phyloP scores from a whole-genome alignment of 306 rosid genomes.

The Casuarina glauca region DNA sequence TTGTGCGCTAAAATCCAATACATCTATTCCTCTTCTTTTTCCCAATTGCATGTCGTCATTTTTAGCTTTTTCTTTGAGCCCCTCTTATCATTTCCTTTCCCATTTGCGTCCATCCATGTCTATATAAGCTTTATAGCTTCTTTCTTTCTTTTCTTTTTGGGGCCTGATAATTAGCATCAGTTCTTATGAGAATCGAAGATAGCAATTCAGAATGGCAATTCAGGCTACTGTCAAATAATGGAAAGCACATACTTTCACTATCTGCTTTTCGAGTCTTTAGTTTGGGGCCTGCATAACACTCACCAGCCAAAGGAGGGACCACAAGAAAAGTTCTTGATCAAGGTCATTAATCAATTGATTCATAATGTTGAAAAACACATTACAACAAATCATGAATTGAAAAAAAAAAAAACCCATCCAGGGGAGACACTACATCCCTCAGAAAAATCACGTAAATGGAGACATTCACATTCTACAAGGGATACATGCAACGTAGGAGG shows the following conservation, averaged over 20 bases:
- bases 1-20: not conserved
- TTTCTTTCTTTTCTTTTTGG: not conserved
- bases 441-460: constrained; percentile 46
- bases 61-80: not conserved
- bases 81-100: not conserved
- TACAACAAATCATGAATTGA: constrained; percentile 45
- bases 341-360: constrained; percentile 57
- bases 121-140: not conserved
- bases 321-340: constrained; percentile 33
- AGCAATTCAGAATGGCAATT: not conserved
- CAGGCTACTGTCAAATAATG: too few species aligned
- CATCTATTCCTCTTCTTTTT: not conserved
- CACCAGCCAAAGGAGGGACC: not conserved
- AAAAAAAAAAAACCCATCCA: constrained; percentile 26
- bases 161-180: not conserved
- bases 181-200: not conserved
- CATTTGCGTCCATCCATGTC: not conserved
- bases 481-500: constrained; percentile 17
- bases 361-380: constrained; percentile 52
- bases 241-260: not conserved
- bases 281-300: not conserved
- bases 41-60: not conserved
- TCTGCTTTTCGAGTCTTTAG: not conserved
- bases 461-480: constrained; percentile 38
- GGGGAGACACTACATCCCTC: constrained; percentile 35